These are phyloP conservation scores for Irpex rosettiformis DNA, from an alignment of 1,284 basidiomycete species.

Conservation along the genomic window DNA sequence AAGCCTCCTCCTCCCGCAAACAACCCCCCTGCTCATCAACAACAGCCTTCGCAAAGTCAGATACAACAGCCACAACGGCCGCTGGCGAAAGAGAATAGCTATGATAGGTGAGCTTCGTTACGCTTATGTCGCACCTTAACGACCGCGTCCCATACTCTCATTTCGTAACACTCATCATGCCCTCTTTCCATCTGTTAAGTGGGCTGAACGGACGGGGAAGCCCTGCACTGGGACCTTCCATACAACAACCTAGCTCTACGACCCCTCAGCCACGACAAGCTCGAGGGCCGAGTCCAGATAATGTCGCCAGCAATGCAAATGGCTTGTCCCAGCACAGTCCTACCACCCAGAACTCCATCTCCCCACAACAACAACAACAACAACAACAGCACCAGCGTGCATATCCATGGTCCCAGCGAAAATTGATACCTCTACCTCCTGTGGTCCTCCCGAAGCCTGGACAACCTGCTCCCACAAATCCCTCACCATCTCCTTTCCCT, in stretches of 20 bases:
- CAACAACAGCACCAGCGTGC: slow-evolving; percentile 47
- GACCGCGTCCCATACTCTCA: slow-evolving; percentile 11
- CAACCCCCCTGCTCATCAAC: slow-evolving; percentile 56
- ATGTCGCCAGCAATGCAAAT: slow-evolving; percentile 14
- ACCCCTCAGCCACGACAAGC: slow-evolving; percentile 22
- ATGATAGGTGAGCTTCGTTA: slow-evolving; percentile 27
- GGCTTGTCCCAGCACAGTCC: slow-evolving; percentile 13
- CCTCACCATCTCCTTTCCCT: slow-evolving; percentile 88
- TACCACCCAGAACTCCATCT: slow-evolving; percentile 25
- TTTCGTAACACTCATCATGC: slow-evolving; percentile 14
- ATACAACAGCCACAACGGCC: slow-evolving; percentile 30
- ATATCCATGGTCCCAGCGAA: slow-evolving; percentile 77
- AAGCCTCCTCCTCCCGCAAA: slow-evolving; percentile 46
- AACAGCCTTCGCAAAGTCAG: slow-evolving; percentile 27
- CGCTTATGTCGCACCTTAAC: slow-evolving; percentile 10
- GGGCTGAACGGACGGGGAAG: slow-evolving; percentile 31
- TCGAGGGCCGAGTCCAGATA: slow-evolving; percentile 19
- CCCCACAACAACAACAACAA: slow-evolving; percentile 26
- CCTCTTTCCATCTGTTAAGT: slow-evolving; percentile 19
- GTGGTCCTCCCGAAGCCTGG: slow-evolving; percentile 62
- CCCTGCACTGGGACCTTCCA: slow-evolving; percentile 24
- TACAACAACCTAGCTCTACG: slow-evolving; percentile 19
- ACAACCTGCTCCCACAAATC: slow-evolving; percentile 51
- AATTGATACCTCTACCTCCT: slow-evolving; percentile 66
- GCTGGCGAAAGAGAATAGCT: slow-evolving; percentile 29